These are phyloP conservation scores for Mycosphaerelloides madeirae DNA, from an alignment of 2,329 filamentous ascomycete genomes.

Conservation along the genomic window DNA sequence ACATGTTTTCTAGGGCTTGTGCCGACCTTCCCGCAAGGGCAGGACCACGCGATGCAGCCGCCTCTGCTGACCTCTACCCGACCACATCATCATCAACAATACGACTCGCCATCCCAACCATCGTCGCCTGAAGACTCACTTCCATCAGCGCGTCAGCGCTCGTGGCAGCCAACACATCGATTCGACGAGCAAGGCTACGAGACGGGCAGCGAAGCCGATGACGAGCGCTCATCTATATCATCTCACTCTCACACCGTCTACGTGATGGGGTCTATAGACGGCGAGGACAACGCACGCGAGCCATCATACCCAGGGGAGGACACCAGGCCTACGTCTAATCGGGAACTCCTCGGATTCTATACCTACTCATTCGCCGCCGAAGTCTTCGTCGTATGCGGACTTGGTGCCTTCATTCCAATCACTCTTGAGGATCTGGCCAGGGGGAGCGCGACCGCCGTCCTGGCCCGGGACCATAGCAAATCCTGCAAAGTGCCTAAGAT, in stretches of 20 bases:
- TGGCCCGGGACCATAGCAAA: conserved; percentile 69
- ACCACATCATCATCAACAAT: background rate
- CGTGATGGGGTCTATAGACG: conserved; percentile 15
- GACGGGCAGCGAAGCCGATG: conserved; percentile 39
- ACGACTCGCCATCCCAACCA: conserved; percentile 6
- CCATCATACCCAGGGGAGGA: conserved; percentile 77
- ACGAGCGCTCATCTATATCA: conserved; percentile 32
- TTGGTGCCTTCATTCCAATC: conserved; percentile 89
- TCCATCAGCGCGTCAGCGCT: background rate
- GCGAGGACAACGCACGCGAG: conserved; percentile 9
- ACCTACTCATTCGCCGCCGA: conserved; percentile 94
- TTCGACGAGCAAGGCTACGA: background rate
- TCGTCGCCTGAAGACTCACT: conserved; percentile 25
- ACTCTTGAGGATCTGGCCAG: conserved; percentile 88
- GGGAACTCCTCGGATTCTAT: conserved; percentile 92
- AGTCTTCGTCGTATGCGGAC: conserved; percentile 88
- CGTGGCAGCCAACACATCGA: too few species aligned
- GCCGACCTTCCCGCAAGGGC: background rate
- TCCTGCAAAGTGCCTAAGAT: conserved; percentile 52
- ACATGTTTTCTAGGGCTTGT: background rate
- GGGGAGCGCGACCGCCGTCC: conserved; percentile 70
- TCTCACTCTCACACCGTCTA: conserved; percentile 3
- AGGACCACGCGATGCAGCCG: background rate
- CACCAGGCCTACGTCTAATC: conserved; percentile 76
- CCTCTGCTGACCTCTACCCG: background rate